Base-by-base conservation (phyloP, 78 protist species). In the Diacronema lutheri region DNA sequence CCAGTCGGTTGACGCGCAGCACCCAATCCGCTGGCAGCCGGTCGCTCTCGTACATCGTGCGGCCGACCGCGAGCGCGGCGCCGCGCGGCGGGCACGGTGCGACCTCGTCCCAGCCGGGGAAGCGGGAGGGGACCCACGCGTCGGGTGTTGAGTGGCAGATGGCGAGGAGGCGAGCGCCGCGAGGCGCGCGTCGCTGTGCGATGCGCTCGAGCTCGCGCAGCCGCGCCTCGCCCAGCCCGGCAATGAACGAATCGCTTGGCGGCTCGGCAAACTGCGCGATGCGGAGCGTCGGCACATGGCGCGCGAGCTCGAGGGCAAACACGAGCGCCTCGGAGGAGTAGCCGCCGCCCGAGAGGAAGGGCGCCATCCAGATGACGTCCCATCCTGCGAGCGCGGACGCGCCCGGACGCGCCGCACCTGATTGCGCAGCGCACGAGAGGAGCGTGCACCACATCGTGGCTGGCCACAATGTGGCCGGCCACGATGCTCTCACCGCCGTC, bases 11-110 rank as follows among this genome's bases (percentile, higher is more conserved):
- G 64, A 66, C 40, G 21, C 77, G 55, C 31, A 21, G 66, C 6
- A 68, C 89, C 92, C 89, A 89, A 4, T 57, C 56, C 7, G 23
- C 26, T n/a, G 84, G 87, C 12, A 89, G 9, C 21, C n/a, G 1
- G 55, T 44, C 76, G 1, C 86, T 66, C 82, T 89, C 92, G 4
- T 41, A 85, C 92, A 89, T 89, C 13, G 87, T 78, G 33, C 92
- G 78, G 5, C 89, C 92, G 16, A 89, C 20, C 14, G 31, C 21
- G 66, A 41, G 4, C 14, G 21, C 12, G 7, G 79, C 79, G 20
- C 2, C 16, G 55, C 58, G 58, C 9, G 79, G 79, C 57, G 79
- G 79, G 57, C 79, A 71, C 50, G 79, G 79, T 58, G 0, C 79
- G 33, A 71, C 7, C 37, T 23, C 79, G 35, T 71, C 79, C 79